Percentiles rank a stretch among this genome's conserved stretches.
Evolutionary conservation across 192 early-diverging fungal species (phyloP).

Genomic region (Coemansia sp.): DNA sequence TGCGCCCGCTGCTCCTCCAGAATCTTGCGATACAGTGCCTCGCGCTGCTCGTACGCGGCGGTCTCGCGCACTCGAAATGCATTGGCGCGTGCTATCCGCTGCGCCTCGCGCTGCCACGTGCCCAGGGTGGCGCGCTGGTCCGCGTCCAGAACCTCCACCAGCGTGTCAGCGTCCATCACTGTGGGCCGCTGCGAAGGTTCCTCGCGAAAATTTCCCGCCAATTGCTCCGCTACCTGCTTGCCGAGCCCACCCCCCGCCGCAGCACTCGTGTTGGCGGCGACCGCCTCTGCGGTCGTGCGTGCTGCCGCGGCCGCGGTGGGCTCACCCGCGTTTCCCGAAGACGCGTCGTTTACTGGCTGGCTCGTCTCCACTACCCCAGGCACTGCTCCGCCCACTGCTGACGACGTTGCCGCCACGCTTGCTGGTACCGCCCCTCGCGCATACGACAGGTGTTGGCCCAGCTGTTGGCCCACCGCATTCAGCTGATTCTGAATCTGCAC

Average conservation of each 20-base stretch:
- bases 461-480: neutral
- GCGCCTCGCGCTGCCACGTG: constrained; percentile 32
- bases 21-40: constrained; percentile 23
- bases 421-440: neutral
- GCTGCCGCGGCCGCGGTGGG: constrained; percentile 25
- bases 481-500: constrained; percentile 17
- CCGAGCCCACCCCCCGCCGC: constrained; percentile 29
- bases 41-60: constrained; percentile 32
- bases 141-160: constrained; percentile 23
- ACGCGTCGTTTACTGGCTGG: constrained; percentile 17
- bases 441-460: neutral
- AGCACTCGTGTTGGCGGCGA: constrained; percentile 23
- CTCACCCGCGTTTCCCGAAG: constrained; percentile 41
- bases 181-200: constrained; percentile 41
- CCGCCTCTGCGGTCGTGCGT: constrained; percentile 15
- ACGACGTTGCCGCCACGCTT: constrained; percentile 5
- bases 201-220: constrained; percentile 45
- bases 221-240: constrained; percentile 12
- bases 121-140: constrained; percentile 33
- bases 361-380: no score
- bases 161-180: constrained; percentile 38
- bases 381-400: constrained; percentile 1
- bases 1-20: constrained; percentile 42
- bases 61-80: constrained; percentile 35
- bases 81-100: constrained; percentile 27